A percentile compares a stretch with the other conserved stretches of the same genome.
phyloP scores from a whole-genome alignment of 352 stramenopile species.

The Blastocystis sp. region DNA sequence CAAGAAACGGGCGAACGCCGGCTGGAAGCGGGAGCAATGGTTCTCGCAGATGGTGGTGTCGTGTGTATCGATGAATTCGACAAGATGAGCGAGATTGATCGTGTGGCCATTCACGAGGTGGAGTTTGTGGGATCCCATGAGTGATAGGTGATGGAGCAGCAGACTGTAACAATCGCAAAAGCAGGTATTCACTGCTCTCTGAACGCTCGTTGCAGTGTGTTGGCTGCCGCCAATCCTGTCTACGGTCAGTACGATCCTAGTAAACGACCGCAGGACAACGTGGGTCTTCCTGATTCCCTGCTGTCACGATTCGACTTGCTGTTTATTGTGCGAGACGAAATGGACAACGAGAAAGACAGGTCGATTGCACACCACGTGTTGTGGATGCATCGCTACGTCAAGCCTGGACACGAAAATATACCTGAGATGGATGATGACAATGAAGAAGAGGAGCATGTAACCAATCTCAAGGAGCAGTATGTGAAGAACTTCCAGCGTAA shows the following conservation, averaged over 20 bases:
- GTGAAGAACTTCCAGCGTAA: conserved; percentile 66
- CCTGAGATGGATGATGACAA: conserved; percentile 74
- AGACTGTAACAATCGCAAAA: conserved; percentile 99
- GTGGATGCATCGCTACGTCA: conserved; percentile 86
- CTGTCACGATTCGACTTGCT: conserved; percentile 98
- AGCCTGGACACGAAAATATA: conserved; percentile 75
- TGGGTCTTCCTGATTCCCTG: conserved; percentile 95
- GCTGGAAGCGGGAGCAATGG: conserved; percentile 96
- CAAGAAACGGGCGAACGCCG: conserved; percentile 83
- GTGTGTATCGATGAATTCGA: conserved; percentile 99
- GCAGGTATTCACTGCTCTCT: conserved; percentile 96
- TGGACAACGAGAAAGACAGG: conserved; percentile 71
- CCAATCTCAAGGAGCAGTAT: conserved; percentile 64
- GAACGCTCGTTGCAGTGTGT: conserved; percentile 94
- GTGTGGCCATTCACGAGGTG: conserved; percentile 96
- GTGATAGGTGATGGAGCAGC: conserved; percentile 90
- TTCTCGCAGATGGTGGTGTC: conserved; percentile 93
- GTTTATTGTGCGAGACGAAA: conserved; percentile 77
- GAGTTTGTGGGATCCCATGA: conserved; percentile 62
- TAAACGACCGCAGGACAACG: conserved; percentile 94
- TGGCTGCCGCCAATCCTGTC: conserved; percentile 96
- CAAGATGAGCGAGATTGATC: conserved; percentile 94
- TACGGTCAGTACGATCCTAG: conserved; percentile 99
- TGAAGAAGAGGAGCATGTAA: conserved; percentile 67
- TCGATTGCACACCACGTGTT: conserved; percentile 94